These are phyloP conservation scores for Cyphellophora europaea DNA, from an alignment of 2,329 filamentous ascomycete species.

Conservation along the genomic window DNA sequence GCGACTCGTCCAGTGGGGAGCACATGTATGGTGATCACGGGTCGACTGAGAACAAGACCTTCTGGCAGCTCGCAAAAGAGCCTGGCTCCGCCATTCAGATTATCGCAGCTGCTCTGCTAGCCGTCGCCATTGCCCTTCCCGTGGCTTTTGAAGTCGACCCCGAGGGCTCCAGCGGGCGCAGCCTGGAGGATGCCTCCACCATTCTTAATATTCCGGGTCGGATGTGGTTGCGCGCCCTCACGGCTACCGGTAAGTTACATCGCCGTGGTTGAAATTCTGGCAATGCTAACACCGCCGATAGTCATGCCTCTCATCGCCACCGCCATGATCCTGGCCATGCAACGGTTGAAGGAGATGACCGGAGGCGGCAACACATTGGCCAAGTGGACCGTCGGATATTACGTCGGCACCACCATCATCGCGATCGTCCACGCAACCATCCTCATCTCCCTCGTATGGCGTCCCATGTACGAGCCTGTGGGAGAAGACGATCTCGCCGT, in stretches of 20 bases:
- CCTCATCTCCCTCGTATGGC: constrained; percentile 39
- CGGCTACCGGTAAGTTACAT: constrained; percentile 34
- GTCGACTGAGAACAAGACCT: not conserved
- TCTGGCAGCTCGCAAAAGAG: constrained; percentile 22
- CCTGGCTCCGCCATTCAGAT: constrained; percentile 42
- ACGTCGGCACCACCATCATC: constrained; percentile 40
- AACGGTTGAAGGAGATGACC: constrained; percentile 38
- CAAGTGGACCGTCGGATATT: constrained; percentile 42
- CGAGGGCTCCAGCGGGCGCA: no score
- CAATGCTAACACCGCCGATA: constrained; percentile 14
- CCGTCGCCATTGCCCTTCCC: constrained; percentile 40
- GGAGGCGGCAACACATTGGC: constrained; percentile 35
- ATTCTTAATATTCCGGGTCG: constrained; percentile 40
- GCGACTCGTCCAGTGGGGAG: not conserved
- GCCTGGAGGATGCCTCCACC: constrained; percentile 31
- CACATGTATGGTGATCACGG: not conserved
- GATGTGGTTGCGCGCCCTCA: constrained; percentile 42
- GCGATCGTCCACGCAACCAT: constrained; percentile 40
- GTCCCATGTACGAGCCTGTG: constrained; percentile 5
- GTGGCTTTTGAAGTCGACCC: constrained; percentile 34
- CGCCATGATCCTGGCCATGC: constrained; percentile 44
- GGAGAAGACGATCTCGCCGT: constrained; percentile 29
- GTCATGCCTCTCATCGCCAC: constrained; percentile 44
- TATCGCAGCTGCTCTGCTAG: constrained; percentile 38
- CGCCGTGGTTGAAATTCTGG: not conserved